These are phyloP conservation scores for Saccharomyces hybrid DNA, from an alignment of 1,139 yeast genomes.

Conservation along the genomic window DNA sequence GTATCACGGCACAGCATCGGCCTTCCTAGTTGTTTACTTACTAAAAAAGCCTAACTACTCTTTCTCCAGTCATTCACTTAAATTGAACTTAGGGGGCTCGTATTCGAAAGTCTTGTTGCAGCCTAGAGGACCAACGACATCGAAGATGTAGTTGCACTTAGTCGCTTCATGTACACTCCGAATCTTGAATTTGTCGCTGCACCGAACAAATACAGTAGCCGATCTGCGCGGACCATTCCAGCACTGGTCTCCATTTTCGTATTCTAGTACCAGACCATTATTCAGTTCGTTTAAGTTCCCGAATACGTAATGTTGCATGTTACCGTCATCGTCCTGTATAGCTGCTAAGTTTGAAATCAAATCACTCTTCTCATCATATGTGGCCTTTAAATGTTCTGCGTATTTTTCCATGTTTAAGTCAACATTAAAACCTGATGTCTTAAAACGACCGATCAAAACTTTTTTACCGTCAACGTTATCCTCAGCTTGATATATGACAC, in stretches of 20 bases:
- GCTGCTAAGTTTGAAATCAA: constrained; percentile 22
- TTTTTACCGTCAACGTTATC: constrained; percentile 15
- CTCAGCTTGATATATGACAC: constrained; percentile 19
- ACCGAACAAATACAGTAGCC: constrained; percentile 54
- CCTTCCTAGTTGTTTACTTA: neutral
- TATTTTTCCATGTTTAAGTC: constrained; percentile 12
- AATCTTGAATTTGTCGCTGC: constrained; percentile 55
- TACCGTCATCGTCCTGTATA: constrained; percentile 20
- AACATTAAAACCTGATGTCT: constrained; percentile 13
- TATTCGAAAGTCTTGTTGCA: constrained; percentile 36
- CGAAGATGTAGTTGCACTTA: constrained; percentile 69
- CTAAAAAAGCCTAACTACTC: neutral
- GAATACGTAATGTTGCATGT: constrained; percentile 20
- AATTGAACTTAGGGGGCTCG: constrained; percentile 1
- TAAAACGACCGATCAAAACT: constrained; percentile 21
- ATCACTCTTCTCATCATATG: constrained; percentile 19
- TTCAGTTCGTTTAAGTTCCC: constrained; percentile 26
- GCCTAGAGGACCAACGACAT: constrained; percentile 60
- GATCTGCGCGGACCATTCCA: constrained; percentile 92
- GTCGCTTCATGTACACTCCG: constrained; percentile 76
- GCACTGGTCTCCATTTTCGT: constrained; percentile 67
- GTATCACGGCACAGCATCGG: neutral
- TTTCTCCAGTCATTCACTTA: neutral
- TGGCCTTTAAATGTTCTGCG: constrained; percentile 17
- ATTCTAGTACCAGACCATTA: constrained; percentile 38